phyloP scores from a whole-genome alignment of 495 filamentous ascomycete genomes.

The Penicillium malachiteum region DNA sequence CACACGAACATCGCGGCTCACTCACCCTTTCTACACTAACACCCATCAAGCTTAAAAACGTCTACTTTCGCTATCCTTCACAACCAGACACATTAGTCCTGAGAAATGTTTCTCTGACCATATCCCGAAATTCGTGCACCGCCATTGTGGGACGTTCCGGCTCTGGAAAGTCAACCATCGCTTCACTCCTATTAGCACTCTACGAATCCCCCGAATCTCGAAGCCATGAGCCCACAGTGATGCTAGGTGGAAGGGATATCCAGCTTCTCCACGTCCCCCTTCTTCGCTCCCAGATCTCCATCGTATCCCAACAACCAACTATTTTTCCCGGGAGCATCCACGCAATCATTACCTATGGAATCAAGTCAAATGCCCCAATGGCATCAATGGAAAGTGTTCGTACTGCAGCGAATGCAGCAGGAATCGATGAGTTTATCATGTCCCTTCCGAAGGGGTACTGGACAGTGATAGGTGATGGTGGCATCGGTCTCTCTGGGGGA shows the following conservation, averaged over 20 bases:
- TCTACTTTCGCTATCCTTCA: conserved; percentile 70
- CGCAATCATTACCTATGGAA: conserved; percentile 80
- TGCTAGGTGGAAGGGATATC: conserved; percentile 57
- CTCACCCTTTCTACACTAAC: conserved; percentile 48
- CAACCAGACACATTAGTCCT: conserved; percentile 55
- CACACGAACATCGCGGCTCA: conserved; percentile 59
- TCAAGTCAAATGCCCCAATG: conserved; percentile 44
- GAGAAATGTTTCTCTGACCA: conserved; percentile 56
- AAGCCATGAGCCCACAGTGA: conserved; percentile 39
- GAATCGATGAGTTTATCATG: conserved; percentile 77
- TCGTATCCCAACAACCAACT: conserved; percentile 76
- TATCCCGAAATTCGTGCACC: conserved; percentile 59
- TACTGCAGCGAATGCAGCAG: conserved; percentile 63
- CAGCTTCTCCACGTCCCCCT: conserved; percentile 55
- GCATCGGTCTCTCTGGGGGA: conserved; percentile 72
- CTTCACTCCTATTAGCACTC: conserved; percentile 68
- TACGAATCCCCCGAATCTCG: conserved; percentile 46
- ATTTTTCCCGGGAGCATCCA: conserved; percentile 72
- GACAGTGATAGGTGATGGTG: conserved; percentile 77
- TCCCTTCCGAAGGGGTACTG: conserved; percentile 72
- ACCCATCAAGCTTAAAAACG: conserved; percentile 58
- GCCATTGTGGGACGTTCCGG: conserved; percentile 84
- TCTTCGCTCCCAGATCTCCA: conserved; percentile 66
- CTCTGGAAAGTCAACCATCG: conserved; percentile 85
- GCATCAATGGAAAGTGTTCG: conserved; percentile 41